Base-by-base conservation (phyloP, 495 filamentous ascomycete species). In the Saxophila tyrrhenica region DNA sequence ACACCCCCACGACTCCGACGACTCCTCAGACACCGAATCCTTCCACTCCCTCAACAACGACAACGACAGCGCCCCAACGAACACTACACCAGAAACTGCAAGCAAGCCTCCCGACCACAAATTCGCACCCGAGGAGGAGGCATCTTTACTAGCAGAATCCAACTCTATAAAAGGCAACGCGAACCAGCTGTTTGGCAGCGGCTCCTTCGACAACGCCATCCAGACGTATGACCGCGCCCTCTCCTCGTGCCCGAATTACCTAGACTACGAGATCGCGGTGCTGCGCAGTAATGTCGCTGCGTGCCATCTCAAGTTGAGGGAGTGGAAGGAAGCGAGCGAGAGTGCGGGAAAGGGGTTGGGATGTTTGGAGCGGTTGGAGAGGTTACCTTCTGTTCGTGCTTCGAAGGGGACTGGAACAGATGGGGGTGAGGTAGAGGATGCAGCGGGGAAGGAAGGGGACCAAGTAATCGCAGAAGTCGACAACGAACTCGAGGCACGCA, bases 221-320 rank as follows among this genome's bases (percentile, higher is more conserved):
- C 82, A 84, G 65, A 82, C 78, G 62, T 98, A 98, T 72, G 85
- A 89, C 62, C 79, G 86, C 54, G 92, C 92, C 21, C 74, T 95
- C 1, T 75, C 83, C 25, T 76, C 82, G 19, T 92, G 86, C 56
- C 92, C 92, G 1, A 85, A 79, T 59, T 95, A 95, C 64, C 80
- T 96, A 32, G 85, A 92, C 58, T 92, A 86, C 71, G 89, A 95
- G 63, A 73, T 91, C 61, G 89, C 92, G 20, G 86, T 95, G 11
- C 75, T 96, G 13, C 82, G 80, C 29, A 85, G 82, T 68, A 97
- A 97, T 71, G 80, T 95, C 55, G 76, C 91, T 2, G 92, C 89
- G n/a, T 94, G 87, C 64, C 82, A 95, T 56, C 64, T 96, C 56
- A 94, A 94, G 65, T 73, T 95, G 1, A 75, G 82, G 45, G 85